Percentiles rank a stretch among this genome's conserved stretches.
Conservation (phyloP, 2,329 filamentous ascomycete genomes). For the Trichoderma aggressivum region DNA sequence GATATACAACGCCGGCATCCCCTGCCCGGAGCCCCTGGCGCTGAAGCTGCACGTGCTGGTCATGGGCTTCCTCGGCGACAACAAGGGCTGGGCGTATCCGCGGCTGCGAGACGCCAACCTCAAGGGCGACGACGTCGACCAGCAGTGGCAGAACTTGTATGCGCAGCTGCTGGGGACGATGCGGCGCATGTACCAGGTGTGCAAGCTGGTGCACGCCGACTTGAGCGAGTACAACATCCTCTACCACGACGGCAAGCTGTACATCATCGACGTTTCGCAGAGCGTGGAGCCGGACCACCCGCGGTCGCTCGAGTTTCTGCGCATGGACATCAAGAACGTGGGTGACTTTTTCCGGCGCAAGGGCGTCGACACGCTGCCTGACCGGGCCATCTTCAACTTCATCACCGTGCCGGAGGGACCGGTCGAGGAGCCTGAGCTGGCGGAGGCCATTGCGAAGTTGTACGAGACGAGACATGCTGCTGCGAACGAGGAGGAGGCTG, state of each 20-base stretch:
- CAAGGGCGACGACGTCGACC: constrained; percentile 61
- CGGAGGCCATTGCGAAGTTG: constrained; percentile 61
- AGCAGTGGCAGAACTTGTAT: constrained; percentile 76
- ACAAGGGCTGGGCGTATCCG: constrained; percentile 82
- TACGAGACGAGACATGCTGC: constrained; percentile 54
- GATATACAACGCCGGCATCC: constrained; percentile 78
- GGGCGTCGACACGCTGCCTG: constrained; percentile 75
- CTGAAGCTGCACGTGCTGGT: constrained; percentile 92
- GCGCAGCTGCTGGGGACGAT: constrained; percentile 82
- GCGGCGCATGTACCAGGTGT: constrained; percentile 89
- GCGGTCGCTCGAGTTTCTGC: constrained; percentile 83
- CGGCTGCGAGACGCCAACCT: constrained; percentile 84
- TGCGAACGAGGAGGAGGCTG: constrained; percentile 50
- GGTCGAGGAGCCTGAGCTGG: constrained; percentile 59
- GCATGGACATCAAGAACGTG: constrained; percentile 98
- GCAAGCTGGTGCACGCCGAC: constrained; percentile 90
- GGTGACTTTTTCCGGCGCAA: constrained; percentile 88
- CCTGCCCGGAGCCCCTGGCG: constrained; percentile 83
- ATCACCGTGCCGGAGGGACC: constrained; percentile 63
- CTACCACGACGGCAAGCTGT: constrained; percentile 77
- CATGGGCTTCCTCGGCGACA: constrained; percentile 89
- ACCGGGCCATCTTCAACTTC: constrained; percentile 80
- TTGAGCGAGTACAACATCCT: constrained; percentile 97
- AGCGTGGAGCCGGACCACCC: constrained; percentile 97
- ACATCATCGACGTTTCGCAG: constrained; percentile 96